These are phyloP conservation scores for Pichia sp. DNA, from an alignment of 1,139 yeast species.

Conservation along the genomic window DNA sequence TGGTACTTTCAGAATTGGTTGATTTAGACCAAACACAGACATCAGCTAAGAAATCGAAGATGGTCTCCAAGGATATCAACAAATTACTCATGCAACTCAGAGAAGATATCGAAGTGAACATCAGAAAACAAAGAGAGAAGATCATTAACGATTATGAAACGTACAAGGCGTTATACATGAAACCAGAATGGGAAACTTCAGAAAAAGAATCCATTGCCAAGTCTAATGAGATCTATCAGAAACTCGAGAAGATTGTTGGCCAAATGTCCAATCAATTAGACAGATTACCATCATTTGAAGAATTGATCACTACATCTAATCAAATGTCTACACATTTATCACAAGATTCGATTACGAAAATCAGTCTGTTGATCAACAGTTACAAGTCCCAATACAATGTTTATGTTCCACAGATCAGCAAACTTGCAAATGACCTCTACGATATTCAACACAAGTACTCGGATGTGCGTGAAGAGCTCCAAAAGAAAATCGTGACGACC, in stretches of 20 bases:
- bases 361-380: slow-evolving; percentile 25
- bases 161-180: slow-evolving; percentile 24
- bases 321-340: slow-evolving; percentile 29
- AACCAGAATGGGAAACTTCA: slow-evolving; percentile 15
- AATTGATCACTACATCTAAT: slow-evolving; percentile 29
- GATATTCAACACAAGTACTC: slow-evolving; percentile 28
- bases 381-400: slow-evolving; percentile 32
- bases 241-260: slow-evolving; percentile 25
- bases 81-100: slow-evolving; percentile 29
- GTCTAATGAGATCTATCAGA: slow-evolving; percentile 21
- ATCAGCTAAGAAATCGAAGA: slow-evolving; percentile 31
- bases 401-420: slow-evolving; percentile 32
- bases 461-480: slow-evolving; percentile 25
- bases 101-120: slow-evolving; percentile 30
- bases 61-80: slow-evolving; percentile 29
- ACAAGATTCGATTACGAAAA: slow-evolving; percentile 25
- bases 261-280: slow-evolving; percentile 20
- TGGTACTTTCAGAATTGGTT: slow-evolving; percentile 32
- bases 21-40: slow-evolving; percentile 28
- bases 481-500: slow-evolving; percentile 25
- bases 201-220: slow-evolving; percentile 18
- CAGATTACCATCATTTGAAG: slow-evolving; percentile 31
- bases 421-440: slow-evolving; percentile 32
- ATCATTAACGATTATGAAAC: slow-evolving; percentile 27
- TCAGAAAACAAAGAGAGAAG: slow-evolving; percentile 23